Percentiles rank a stretch among this genome's conserved stretches.
phyloP scores from a whole-genome alignment of 129 eudicot genomes.

The Flaveria sonorensis region DNA sequence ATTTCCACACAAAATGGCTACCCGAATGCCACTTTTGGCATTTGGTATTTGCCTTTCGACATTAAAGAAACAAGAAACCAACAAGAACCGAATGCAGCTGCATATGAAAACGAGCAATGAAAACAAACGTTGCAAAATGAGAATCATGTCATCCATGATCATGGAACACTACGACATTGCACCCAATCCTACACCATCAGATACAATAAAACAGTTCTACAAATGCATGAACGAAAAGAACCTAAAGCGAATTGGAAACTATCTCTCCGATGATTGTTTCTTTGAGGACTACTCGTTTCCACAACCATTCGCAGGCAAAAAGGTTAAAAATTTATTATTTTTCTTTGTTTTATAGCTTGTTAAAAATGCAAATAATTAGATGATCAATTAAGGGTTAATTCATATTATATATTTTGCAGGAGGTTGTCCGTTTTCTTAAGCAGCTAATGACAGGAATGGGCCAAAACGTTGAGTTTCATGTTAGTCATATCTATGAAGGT shows the following conservation, averaged over 20 bases:
- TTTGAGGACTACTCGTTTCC: slow-evolving; percentile 70
- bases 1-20: slow-evolving; percentile 32
- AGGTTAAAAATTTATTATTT: slow-evolving; percentile 42
- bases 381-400: not conserved
- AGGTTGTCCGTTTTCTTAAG: slow-evolving; percentile 52
- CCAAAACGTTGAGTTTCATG: slow-evolving; percentile 53
- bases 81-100: slow-evolving; percentile 13
- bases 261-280: slow-evolving; percentile 59
- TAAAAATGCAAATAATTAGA: not conserved
- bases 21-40: slow-evolving; percentile 27
- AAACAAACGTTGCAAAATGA: slow-evolving; percentile 4
- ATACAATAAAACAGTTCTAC: slow-evolving; percentile 57
- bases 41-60: slow-evolving; percentile 2
- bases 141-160: slow-evolving; percentile 29
- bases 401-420: slow-evolving; percentile 45
- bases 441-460: slow-evolving; percentile 69
- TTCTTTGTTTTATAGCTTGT: not conserved
- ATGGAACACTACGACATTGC: not conserved
- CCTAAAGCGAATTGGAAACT: slow-evolving; percentile 41
- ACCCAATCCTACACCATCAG: slow-evolving; percentile 46
- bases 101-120: not conserved
- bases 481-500: slow-evolving; percentile 54
- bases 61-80: not conserved
- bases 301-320: slow-evolving; percentile 66
- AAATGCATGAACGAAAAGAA: slow-evolving; percentile 60